Conservation (phyloP, 1,284 basidiomycete species). For the Baeospora myosura region DNA sequence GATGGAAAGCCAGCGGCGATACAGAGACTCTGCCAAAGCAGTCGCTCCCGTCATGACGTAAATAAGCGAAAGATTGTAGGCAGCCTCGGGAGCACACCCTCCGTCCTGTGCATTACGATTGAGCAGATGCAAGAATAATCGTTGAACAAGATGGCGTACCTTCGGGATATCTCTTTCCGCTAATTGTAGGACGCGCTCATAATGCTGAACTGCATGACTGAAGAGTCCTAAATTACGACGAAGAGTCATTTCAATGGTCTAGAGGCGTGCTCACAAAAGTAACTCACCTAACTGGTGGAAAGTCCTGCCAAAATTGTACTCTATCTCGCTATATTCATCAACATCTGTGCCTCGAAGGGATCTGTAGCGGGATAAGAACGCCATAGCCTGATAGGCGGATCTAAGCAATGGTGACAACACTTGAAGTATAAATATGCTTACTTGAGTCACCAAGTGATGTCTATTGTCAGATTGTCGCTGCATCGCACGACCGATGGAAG, state of each 20-base stretch:
- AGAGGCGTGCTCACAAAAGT: slow-evolving; percentile 1
- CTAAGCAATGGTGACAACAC: not conserved
- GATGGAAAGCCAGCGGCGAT: slow-evolving; percentile 62
- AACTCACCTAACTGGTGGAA: slow-evolving; percentile 83
- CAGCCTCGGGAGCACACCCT: slow-evolving; percentile 63
- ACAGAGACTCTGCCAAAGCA: slow-evolving; percentile 57
- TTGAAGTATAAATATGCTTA: slow-evolving; percentile 20
- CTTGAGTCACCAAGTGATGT: slow-evolving; percentile 79
- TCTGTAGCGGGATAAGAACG: slow-evolving; percentile 76
- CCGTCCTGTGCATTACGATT: slow-evolving; percentile 24
- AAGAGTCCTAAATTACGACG: slow-evolving; percentile 71
- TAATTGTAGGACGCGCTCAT: slow-evolving; percentile 65
- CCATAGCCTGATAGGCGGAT: slow-evolving; percentile 53
- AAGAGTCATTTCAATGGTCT: slow-evolving; percentile 2
- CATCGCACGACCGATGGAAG: slow-evolving; percentile 84
- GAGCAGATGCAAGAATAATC: not conserved
- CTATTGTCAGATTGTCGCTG: slow-evolving; percentile 92
- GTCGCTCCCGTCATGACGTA: slow-evolving; percentile 72
- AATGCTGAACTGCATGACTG: slow-evolving; percentile 77
- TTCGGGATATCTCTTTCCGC: slow-evolving; percentile 33
- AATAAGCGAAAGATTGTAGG: slow-evolving; percentile 83
- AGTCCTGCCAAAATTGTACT: slow-evolving; percentile 86
- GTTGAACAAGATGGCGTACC: slow-evolving; percentile 1
- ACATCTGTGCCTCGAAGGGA: slow-evolving; percentile 38
- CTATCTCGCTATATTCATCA: slow-evolving; percentile 64